Evolutionary conservation across 495 filamentous ascomycete species (phyloP).

Genomic region (Neurospora sp.): DNA sequence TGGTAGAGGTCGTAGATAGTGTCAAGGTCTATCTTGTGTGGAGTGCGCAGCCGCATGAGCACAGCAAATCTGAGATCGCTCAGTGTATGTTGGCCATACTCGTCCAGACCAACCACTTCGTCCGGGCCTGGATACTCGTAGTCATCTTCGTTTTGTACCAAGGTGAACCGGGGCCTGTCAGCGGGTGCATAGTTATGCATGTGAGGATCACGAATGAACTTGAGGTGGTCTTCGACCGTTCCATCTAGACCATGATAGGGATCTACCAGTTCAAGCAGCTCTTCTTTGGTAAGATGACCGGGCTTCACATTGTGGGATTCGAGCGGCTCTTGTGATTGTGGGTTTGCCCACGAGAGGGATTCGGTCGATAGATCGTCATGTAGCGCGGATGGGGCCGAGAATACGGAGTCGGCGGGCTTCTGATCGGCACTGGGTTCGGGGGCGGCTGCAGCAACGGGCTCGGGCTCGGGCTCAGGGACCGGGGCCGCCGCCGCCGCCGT

Average conservation of each 20-base stretch:
- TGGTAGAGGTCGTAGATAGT: slow-evolving; percentile 32
- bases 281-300: slow-evolving; percentile 18
- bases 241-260: slow-evolving; percentile 30
- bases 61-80: slow-evolving; percentile 25
- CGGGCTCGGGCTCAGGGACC: neutral
- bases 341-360: neutral
- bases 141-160: slow-evolving; percentile 37
- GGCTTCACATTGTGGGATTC: neutral
- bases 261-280: slow-evolving; percentile 40
- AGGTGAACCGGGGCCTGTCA: slow-evolving; percentile 29
- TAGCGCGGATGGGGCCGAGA: neutral
- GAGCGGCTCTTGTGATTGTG: neutral
- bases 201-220: slow-evolving; percentile 35
- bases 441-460: neutral
- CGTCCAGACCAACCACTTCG: slow-evolving; percentile 14
- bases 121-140: slow-evolving; percentile 32
- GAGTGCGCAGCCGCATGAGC: slow-evolving; percentile 19
- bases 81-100: slow-evolving; percentile 14
- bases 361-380: neutral
- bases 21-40: slow-evolving; percentile 24
- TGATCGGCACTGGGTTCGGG: neutral
- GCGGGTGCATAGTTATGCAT: slow-evolving; percentile 35
- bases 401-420: neutral
- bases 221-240: slow-evolving; percentile 37
- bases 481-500: slow-evolving; percentile 8